Evolutionary conservation across 1,139 yeast species (phyloP), one percentile per base, ranked within the genome.

Genomic region (Yamadazyma kanchanaburiensis): DNA sequence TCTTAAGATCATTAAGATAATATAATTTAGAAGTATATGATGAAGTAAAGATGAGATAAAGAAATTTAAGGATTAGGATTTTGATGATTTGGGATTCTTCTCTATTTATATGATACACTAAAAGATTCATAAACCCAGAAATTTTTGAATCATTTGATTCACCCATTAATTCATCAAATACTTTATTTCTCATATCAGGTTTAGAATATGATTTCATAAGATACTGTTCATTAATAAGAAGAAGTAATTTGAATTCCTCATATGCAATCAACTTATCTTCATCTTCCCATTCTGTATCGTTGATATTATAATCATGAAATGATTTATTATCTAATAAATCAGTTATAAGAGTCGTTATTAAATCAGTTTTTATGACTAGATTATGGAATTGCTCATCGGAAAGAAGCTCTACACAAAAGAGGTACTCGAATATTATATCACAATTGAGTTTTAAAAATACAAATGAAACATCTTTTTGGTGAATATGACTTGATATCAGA

Each of bases 1-100:
- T 94, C 46, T 82, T 78, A 36, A 89, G 60, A 53, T 91, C 98
- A 49, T 91, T 91, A 38, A 85, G 64, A 51, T 91, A 91, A 31
- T 84, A 74, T 38, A 80, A 70, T 31, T 82, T 84, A 24, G 77
- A 64, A 0, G 91, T 79, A 29, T 64, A 62, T 0, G 78, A 67
- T 9, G 83, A 75, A 3, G 91, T 80, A 55, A 89, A 78, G 1
- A 88, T 71, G 35, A 85, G 58, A 52, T 85, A 87, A 10, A 89
- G 59, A 34, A 87, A 68, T 53, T 88, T 89, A 46, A 89, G 67
- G 46, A 85, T 84, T 61, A 88, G 73, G 6, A 88, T 80, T 43
- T 84, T 87, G 33, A 85, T 60, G 27, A 86, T 75, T 22, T 73
- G 69, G 37, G 89, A 88, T 32, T 74, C 75, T 42, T 82, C 88